A percentile compares a stretch with the other conserved stretches of the same genome.
Conservation (phyloP, 495 filamentous ascomycete species). For the Letharia lupina region DNA sequence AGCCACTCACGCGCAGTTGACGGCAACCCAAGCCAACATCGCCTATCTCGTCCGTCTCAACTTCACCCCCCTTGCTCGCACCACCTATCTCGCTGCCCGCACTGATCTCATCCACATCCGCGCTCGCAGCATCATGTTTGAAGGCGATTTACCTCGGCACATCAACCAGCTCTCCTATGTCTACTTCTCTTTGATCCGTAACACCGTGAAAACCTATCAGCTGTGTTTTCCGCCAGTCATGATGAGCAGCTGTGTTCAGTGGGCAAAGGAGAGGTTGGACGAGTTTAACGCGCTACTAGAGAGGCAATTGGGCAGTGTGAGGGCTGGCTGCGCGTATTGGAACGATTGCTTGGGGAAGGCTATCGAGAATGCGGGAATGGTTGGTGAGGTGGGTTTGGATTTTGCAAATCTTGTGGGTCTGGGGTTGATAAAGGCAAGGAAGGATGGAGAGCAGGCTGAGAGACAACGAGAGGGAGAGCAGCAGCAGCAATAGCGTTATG, state of each 20-base stretch:
- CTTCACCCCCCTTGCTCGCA: slow-evolving; percentile 80
- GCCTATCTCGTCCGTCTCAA: slow-evolving; percentile 76
- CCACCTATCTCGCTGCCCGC: slow-evolving; percentile 74
- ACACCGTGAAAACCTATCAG: slow-evolving; percentile 82
- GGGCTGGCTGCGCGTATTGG: slow-evolving; percentile 61
- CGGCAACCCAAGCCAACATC: slow-evolving; percentile 65
- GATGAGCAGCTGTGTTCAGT: slow-evolving; percentile 88
- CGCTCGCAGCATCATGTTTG: slow-evolving; percentile 84
- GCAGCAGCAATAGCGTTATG: neutral
- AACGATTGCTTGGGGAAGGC: slow-evolving; percentile 75
- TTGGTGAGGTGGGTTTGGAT: slow-evolving; percentile 83
- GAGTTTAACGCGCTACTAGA: slow-evolving; percentile 76
- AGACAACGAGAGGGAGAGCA: neutral
- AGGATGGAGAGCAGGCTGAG: neutral
- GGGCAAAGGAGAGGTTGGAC: slow-evolving; percentile 89
- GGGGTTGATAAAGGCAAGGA: slow-evolving; percentile 22
- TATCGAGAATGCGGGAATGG: slow-evolving; percentile 65
- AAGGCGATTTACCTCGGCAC: slow-evolving; percentile 83
- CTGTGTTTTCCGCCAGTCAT: slow-evolving; percentile 77
- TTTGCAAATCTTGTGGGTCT: slow-evolving; percentile 63
- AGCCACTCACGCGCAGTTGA: slow-evolving; percentile 60
- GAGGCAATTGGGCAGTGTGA: slow-evolving; percentile 75
- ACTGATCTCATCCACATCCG: slow-evolving; percentile 67
- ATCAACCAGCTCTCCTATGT: slow-evolving; percentile 95
- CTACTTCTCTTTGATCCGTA: slow-evolving; percentile 88